Evolutionary conservation across 2,329 filamentous ascomycete genomes (phyloP).

Genomic region (Blumeriella jaapii): DNA sequence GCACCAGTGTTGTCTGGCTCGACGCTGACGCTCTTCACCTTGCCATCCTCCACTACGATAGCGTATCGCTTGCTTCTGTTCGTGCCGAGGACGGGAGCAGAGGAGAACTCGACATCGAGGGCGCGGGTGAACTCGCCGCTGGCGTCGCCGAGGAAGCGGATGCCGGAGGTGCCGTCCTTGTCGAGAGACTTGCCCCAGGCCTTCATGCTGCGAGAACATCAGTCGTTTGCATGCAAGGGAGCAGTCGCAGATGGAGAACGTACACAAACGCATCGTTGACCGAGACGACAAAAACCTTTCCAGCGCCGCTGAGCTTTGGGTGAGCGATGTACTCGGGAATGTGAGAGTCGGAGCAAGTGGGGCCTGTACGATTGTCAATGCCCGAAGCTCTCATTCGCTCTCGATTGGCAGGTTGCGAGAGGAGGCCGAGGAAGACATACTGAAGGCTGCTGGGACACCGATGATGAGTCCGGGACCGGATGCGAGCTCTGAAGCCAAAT

Average conservation of each 20-base stretch:
- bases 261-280: conserved; percentile 95
- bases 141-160: conserved; percentile 82
- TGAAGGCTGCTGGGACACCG: conserved; percentile 73
- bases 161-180: conserved; percentile 58
- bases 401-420: background rate
- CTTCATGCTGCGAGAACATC: conserved; percentile 57
- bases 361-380: conserved; percentile 29
- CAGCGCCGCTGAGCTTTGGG: conserved; percentile 64
- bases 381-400: background rate
- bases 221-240: background rate
- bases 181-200: conserved; percentile 75
- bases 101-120: conserved; percentile 74
- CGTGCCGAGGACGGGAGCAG: conserved; percentile 66
- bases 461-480: conserved; percentile 69
- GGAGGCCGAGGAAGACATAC: conserved; percentile 28
- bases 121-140: conserved; percentile 69
- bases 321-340: conserved; percentile 80
- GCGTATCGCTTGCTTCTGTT: conserved; percentile 80
- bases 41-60: conserved; percentile 70
- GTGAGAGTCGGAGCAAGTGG: conserved; percentile 56
- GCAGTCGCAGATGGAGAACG: conserved; percentile 27
- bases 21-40: conserved; percentile 70
- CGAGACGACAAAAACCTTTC: conserved; percentile 76
- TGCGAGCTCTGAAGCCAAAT: conserved; percentile 59
- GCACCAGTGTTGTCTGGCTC: conserved; percentile 84